Conservation (phyloP, 108 stramenopile species). For the Nannochloropsis granulata region DNA sequence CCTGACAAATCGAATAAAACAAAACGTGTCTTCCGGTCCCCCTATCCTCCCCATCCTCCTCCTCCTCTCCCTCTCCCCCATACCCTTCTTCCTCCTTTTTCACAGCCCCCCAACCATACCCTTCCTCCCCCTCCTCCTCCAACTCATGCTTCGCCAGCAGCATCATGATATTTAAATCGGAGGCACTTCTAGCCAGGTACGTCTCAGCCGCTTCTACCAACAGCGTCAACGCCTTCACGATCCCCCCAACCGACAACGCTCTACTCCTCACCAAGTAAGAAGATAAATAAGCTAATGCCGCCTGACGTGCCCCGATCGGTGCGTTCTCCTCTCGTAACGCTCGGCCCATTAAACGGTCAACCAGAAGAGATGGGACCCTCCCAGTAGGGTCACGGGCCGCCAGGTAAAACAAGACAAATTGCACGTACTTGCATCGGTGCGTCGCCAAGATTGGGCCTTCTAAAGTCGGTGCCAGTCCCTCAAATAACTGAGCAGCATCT, state of each 20-base stretch:
- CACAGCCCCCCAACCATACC: neutral
- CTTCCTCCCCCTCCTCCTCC: neutral
- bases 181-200: conserved; percentile 44
- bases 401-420: conserved; percentile 67
- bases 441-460: conserved; percentile 65
- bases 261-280: conserved; percentile 79
- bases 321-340: neutral
- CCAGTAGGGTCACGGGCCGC: conserved; percentile 52
- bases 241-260: conserved; percentile 57
- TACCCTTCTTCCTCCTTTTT: neutral
- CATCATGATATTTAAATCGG: neutral
- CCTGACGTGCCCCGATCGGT: conserved; percentile 43
- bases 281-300: conserved; percentile 74
- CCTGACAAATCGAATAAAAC: conserved; percentile 85
- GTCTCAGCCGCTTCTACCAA: conserved; percentile 66
- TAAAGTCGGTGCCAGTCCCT: conserved; percentile 43
- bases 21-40: conserved; percentile 45
- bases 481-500: neutral
- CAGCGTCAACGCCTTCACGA: conserved; percentile 54
- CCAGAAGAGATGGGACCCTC: neutral
- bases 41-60: neutral
- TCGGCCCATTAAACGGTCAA: neutral
- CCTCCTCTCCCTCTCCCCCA: neutral
- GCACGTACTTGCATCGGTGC: conserved; percentile 87
- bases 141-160: neutral